Evolutionary conservation across 441 rosid species (phyloP).

Genomic region (Geranium incanum): DNA sequence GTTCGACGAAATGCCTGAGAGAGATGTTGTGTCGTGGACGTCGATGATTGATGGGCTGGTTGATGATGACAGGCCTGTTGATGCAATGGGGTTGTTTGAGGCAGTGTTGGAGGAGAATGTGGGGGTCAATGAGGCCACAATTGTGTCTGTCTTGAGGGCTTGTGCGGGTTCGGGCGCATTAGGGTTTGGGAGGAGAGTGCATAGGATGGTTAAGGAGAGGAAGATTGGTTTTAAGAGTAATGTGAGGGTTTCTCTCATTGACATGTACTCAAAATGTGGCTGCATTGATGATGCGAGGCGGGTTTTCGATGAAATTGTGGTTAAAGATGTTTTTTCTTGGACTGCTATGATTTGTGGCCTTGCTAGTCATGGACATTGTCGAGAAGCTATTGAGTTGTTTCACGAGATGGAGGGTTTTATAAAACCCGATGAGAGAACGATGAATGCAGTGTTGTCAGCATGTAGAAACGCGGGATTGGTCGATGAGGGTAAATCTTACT

Average conservation of each 20-base stretch:
- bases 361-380: constrained; percentile 34
- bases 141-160: constrained; percentile 21
- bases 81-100: constrained; percentile 19
- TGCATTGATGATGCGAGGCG: constrained; percentile 21
- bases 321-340: constrained; percentile 31
- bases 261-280: constrained; percentile 55
- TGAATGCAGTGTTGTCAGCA: constrained; percentile 28
- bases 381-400: constrained; percentile 27
- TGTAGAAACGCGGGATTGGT: constrained; percentile 39
- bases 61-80: constrained; percentile 18
- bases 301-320: constrained; percentile 18
- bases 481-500: constrained; percentile 23
- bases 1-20: constrained; percentile 18
- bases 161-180: constrained; percentile 20
- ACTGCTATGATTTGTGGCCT: constrained; percentile 45
- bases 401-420: constrained; percentile 4
- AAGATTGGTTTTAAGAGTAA: constrained; percentile 37
- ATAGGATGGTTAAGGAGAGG: constrained; percentile 23
- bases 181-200: constrained; percentile 16
- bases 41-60: constrained; percentile 22
- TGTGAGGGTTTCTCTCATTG: constrained; percentile 41
- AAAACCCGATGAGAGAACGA: constrained; percentile 10
- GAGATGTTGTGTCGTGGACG: constrained; percentile 23
- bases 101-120: constrained; percentile 17
- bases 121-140: constrained; percentile 17